phyloP scores from a whole-genome alignment of 1,284 basidiomycete species.

The Thelephora terrestris region DNA sequence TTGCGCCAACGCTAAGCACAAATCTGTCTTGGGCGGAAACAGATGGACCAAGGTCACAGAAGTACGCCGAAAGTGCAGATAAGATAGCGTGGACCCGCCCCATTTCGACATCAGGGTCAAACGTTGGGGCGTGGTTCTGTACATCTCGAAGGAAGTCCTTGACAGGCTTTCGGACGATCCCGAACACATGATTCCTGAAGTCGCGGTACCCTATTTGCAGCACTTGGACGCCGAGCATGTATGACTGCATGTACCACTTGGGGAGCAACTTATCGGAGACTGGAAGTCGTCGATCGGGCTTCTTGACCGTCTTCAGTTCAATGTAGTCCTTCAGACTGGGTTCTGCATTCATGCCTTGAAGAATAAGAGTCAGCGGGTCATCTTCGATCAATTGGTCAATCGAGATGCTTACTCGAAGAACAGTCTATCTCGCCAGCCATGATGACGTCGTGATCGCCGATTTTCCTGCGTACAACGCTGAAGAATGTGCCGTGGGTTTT shows the following conservation, averaged over 20 bases:
- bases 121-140: neutral
- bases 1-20: too few species aligned
- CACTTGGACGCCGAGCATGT: neutral
- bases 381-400: too few species aligned
- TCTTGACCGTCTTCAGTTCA: too few species aligned
- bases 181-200: neutral
- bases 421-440: neutral
- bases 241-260: neutral
- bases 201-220: neutral
- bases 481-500: neutral
- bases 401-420: neutral
- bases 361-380: too few species aligned
- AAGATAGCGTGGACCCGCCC: neutral
- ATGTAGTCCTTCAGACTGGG: too few species aligned
- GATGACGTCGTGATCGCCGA: neutral
- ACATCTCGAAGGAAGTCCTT: neutral
- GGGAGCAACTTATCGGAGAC: neutral
- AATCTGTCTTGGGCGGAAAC: too few species aligned
- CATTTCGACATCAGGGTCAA: neutral
- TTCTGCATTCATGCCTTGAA: too few species aligned
- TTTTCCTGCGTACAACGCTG: neutral
- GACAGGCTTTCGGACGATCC: neutral
- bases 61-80: too few species aligned
- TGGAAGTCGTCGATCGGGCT: too few species aligned
- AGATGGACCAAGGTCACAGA: too few species aligned